Conservation (phyloP, 2,329 filamentous ascomycete species). For the Cladosporium sp. region DNA sequence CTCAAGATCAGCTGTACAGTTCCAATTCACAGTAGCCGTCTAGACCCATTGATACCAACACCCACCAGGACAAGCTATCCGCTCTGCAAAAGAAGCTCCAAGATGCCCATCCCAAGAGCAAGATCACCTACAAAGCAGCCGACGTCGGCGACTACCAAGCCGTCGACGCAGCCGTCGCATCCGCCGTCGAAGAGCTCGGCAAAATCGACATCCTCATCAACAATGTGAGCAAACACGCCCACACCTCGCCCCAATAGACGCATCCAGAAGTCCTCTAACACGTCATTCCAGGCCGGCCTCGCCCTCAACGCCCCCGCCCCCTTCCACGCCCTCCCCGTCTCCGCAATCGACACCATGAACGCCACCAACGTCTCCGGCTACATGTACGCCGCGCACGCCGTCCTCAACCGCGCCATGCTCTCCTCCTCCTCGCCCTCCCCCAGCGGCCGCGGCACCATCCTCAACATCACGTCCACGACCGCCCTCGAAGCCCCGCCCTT, state of each 20-base stretch:
- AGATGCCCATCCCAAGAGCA: conserved; percentile 5
- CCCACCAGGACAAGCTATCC: neutral
- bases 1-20: neutral
- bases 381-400: conserved; percentile 42
- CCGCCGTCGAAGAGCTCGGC: conserved; percentile 29
- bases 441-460: conserved; percentile 35
- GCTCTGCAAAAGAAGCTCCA: conserved; percentile 2
- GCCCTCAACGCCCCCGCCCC: conserved; percentile 40
- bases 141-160: conserved; percentile 32
- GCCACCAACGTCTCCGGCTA: conserved; percentile 44
- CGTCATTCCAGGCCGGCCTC: conserved; percentile 32
- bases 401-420: conserved; percentile 40
- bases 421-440: conserved; percentile 16
- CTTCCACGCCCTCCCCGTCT: conserved; percentile 39
- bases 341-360: conserved; percentile 39
- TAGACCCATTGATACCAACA: neutral
- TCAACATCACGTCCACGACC: conserved; percentile 45
- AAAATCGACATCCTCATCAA: conserved; percentile 43
- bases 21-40: no score
- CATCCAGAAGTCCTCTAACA: no score
- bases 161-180: conserved; percentile 27
- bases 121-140: conserved; percentile 24
- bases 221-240: conserved; percentile 26
- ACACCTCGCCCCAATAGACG: neutral
- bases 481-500: conserved; percentile 45